Evolutionary conservation across 495 filamentous ascomycete species (phyloP).

Genomic region (Xylaria scruposa): DNA sequence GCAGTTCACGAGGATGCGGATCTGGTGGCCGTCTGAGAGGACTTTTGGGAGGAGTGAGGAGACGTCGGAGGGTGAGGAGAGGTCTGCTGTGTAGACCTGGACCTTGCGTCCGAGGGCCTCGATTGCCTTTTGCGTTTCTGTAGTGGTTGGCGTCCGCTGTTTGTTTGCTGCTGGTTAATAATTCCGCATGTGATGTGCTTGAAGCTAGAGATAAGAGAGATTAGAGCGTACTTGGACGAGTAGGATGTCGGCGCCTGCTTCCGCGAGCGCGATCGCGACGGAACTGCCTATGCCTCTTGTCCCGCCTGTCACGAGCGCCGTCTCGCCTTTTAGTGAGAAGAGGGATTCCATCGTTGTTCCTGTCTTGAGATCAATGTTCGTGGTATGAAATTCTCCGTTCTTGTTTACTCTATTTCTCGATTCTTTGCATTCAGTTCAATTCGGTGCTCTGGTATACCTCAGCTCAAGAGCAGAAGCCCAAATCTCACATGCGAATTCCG

Average conservation of each 20-base stretch:
- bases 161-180: neutral
- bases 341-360: conserved; percentile 36
- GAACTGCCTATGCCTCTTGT: conserved; percentile 87
- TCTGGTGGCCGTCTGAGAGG: conserved; percentile 62
- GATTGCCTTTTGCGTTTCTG: conserved; percentile 66
- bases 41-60: conserved; percentile 66
- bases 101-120: conserved; percentile 70
- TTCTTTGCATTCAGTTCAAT: neutral
- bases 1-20: conserved; percentile 82
- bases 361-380: neutral
- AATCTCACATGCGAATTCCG: neutral
- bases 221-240: conserved; percentile 62
- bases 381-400: neutral
- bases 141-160: conserved; percentile 59
- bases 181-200: no score
- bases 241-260: conserved; percentile 83
- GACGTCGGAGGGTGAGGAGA: conserved; percentile 67
- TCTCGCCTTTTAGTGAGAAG: conserved; percentile 69
- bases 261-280: conserved; percentile 80
- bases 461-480: neutral
- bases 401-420: no score
- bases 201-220: no score
- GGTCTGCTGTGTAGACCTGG: conserved; percentile 73
- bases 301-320: conserved; percentile 85
- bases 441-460: neutral